Percentiles rank a stretch among this genome's conserved stretches.
Evolutionary conservation across 163 green algal species (phyloP).

Genomic region (Chlorella variabilis): DNA sequence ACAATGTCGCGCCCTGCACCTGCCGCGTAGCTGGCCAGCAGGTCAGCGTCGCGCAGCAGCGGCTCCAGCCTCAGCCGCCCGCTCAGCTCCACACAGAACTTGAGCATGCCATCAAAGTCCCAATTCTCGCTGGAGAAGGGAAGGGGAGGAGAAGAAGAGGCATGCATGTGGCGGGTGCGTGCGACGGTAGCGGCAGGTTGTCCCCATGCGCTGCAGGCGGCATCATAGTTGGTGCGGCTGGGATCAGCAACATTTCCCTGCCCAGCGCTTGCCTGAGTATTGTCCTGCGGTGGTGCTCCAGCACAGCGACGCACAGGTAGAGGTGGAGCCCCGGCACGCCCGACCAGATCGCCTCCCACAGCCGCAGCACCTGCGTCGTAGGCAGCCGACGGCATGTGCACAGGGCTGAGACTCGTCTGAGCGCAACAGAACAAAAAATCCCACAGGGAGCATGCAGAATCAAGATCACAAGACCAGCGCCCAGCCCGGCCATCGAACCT

Average conservation of each 20-base stretch:
- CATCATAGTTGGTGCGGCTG: no score
- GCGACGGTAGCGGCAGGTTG: no score
- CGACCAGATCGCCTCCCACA: constrained; percentile 83
- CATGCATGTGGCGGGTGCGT: no score
- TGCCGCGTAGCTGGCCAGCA: constrained; percentile 42
- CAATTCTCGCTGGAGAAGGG: constrained; percentile 30
- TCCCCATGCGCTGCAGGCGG: no score
- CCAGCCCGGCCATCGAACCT: constrained; percentile 48
- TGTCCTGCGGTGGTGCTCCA: constrained; percentile 71
- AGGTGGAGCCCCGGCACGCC: constrained; percentile 81
- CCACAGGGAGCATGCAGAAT: no score
- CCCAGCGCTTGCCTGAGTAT: constrained; percentile 53
- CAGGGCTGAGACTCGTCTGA: not conserved
- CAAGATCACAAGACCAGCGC: no score
- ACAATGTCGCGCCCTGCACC: constrained; percentile 33
- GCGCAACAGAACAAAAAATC: no score
- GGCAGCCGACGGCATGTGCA: not conserved
- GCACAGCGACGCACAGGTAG: constrained; percentile 80
- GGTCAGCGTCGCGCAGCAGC: constrained; percentile 64
- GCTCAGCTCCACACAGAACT: constrained; percentile 61
- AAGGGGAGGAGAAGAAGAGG: not conserved
- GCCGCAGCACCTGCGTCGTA: constrained; percentile 65
- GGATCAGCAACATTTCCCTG: no score
- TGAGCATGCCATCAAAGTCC: constrained; percentile 73
- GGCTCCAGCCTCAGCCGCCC: constrained; percentile 57